A percentile compares a stretch with the other conserved stretches of the same genome.
phyloP scores from a whole-genome alignment of 2,329 filamentous ascomycete genomes.

The Fusarium pininemorale region DNA sequence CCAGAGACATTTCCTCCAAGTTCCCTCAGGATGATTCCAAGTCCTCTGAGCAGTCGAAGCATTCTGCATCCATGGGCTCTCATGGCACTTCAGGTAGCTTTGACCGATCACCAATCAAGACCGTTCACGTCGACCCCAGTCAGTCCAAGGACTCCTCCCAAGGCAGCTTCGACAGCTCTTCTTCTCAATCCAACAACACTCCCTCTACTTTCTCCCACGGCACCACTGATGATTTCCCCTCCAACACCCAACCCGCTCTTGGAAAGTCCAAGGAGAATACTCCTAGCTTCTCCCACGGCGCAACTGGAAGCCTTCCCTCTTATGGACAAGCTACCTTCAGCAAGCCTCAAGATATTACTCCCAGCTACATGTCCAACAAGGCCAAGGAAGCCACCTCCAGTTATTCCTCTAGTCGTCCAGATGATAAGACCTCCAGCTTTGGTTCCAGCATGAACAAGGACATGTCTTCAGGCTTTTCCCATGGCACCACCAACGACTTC shows the following conservation, averaged over 20 bases:
- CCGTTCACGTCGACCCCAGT: not conserved
- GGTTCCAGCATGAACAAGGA: not conserved
- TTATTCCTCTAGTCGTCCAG: not conserved
- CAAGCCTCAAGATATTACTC: not conserved
- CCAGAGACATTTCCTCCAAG: slow-evolving; percentile 9
- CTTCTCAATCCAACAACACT: not conserved
- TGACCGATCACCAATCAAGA: not conserved
- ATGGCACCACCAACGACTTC: not conserved
- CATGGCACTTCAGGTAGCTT: not conserved
- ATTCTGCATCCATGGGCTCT: not conserved
- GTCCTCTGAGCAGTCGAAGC: not conserved
- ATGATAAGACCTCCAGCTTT: not conserved
- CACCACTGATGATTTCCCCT: not conserved
- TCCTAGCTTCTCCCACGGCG: not conserved
- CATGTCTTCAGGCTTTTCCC: not conserved
- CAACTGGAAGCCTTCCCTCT: not conserved
- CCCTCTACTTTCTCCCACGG: not conserved
- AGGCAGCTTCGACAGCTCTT: not conserved
- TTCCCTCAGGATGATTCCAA: not conserved
- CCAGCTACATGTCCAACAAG: not conserved
- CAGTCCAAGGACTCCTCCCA: not conserved
- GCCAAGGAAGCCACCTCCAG: not conserved
- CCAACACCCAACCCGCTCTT: not conserved
- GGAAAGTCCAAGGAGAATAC: not conserved
- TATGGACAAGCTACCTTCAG: not conserved